Conservation (phyloP, 176 grass and related monocot species). For the Raddia distichophylla region DNA sequence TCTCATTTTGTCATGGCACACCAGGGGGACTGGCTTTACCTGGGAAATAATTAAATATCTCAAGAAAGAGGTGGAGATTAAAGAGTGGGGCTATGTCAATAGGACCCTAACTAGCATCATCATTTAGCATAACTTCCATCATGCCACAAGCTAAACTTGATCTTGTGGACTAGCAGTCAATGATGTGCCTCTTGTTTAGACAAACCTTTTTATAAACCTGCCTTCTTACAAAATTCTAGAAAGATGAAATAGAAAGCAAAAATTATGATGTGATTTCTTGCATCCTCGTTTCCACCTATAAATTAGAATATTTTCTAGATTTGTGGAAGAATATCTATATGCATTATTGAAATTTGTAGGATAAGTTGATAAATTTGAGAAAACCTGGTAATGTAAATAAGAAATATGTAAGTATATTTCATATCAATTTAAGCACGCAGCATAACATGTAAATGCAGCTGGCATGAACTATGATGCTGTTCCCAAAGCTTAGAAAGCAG, state of each 20-base stretch:
- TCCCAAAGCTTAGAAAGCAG: conserved; percentile 11
- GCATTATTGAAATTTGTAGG: not conserved
- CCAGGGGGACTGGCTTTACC: conserved; percentile 10
- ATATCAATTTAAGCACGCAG: not conserved
- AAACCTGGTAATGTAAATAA: no score
- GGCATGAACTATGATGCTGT: not conserved
- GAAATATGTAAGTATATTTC: no score
- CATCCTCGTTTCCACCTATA: not conserved
- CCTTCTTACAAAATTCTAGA: not conserved
- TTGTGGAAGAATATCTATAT: not conserved
- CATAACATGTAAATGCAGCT: not conserved
- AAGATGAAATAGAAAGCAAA: conserved; percentile 3
- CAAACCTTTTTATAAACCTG: not conserved
- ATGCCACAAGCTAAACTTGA: conserved; percentile 3
- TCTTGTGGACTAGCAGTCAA: not conserved
- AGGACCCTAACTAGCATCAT: not conserved
- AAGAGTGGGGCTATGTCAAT: not conserved
- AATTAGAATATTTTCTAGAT: not conserved
- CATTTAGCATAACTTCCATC: not conserved
- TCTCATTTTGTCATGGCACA: not conserved
- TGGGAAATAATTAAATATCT: conserved; percentile 11
- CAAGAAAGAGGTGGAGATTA: not conserved
- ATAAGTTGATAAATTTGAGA: not conserved
- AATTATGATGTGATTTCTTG: not conserved
- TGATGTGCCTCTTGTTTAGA: not conserved